Base-by-base conservation (phyloP, 2,329 filamentous ascomycete genomes). In the Beauveria varroae region DNA sequence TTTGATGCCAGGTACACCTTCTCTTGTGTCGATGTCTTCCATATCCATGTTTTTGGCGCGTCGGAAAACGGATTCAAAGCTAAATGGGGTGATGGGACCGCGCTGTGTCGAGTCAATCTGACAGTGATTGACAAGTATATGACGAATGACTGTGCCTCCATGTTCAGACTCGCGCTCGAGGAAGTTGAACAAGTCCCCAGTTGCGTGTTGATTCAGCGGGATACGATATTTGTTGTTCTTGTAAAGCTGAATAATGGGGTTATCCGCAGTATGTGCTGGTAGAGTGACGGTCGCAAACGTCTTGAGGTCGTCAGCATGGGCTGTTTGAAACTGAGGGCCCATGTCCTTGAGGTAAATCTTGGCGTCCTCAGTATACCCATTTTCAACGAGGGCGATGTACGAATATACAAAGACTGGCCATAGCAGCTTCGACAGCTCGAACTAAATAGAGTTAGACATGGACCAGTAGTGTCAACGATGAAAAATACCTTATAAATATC, bases 361-460 rank as follows among this genome's bases (percentile, higher is more conserved):
- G 16, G 87, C 86, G 62, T 96, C 91, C 44, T 84, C 83, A 1
- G 83, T 77, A 67, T 89, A 92, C 65, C 86, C 86, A 63, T 91
- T 85, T 40, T 80, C 80, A 30, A 96, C 83, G 60, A 98, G 83
- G 62, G 91, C 87, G 28, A 99, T 79, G 70, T 90, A 97, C 0
- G 91, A 95, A 74, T 99, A 96, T 56, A 98, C 90, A 69, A 97
- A 98, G 0, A 96, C 78, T 0, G 95, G 95, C 92, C 95, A 99
- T 18, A 96, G 77, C 4, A 98, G 79, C 66, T 96, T 92, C 62
- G 86, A 83, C 3, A 99, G 80, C 76, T 99, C 95, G 50, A 93
- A 91, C 86, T 93, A 64, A 14, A 63, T 12, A 50, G 2, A n/a
- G 55, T 70, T 41, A 73, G 65, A 46, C n/a, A 43, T 34, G 61